Evolutionary conservation across 306 rosid genomes (phyloP), one percentile per base, ranked within the genome.

Genomic region (Lagenaria siceraria): DNA sequence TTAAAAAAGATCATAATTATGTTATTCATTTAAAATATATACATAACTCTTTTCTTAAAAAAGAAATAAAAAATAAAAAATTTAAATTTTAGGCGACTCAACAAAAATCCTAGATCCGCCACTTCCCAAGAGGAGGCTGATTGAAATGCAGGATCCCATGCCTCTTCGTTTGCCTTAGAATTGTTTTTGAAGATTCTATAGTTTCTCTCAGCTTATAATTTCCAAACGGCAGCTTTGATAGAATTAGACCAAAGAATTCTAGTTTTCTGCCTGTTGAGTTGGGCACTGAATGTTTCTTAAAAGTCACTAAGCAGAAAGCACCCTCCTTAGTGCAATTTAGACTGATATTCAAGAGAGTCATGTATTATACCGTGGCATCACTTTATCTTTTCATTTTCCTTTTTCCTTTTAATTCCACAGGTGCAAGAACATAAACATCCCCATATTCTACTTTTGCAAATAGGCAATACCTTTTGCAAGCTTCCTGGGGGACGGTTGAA

Each of bases 361-460:
- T 27, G 24, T 48, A 48, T 21, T 49, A 42, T 69, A 24, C 55
- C 3, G 6, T 4, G 46, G 14, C 4, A 9, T 18, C 7, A 31
- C 46, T 51, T 73, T 73, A 18, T 73, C 46, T 52, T 52, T 17
- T 5, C 49, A 9, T 17, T 49, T 46, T n/a, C n/a, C n/a, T n/a
- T 51, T 51, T 0, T 5, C 40, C 61, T 72, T 51, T 73, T 31
- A n/a, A 25, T 75, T 68, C 78, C 89, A 75, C 85, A 96, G 99
- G 98, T 96, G 22, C 99, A 96, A 86, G 99, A 96, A 74, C 99
- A 96, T 79, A 92, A 96, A 80, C 98, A 96, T 83, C 99, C 99
- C 40, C 99, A 96, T 84, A 92, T 96, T 77, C 99, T 96, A 69
- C 98, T 96, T 70, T 82, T 96, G 80, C 98, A 96, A 90, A 96